Evolutionary conservation across 2,329 filamentous ascomycete species (phyloP).

Genomic region (Cryphonectria naterciae): DNA sequence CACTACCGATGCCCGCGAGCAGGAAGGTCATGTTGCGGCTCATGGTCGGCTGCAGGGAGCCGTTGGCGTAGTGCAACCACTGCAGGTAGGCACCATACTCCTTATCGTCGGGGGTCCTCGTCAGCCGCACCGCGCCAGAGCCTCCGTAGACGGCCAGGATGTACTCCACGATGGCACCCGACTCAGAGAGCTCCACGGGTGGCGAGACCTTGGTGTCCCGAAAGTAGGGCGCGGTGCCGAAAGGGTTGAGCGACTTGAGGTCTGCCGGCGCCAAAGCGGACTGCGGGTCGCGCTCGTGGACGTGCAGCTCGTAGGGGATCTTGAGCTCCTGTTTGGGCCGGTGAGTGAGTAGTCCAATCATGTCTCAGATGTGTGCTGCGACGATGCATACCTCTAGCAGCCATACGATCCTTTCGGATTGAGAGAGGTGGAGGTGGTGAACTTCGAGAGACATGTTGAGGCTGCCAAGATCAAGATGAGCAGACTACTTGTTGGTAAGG

Average conservation of each 20-base stretch:
- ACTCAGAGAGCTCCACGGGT: constrained; percentile 54
- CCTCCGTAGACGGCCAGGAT: constrained; percentile 47
- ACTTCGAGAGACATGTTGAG: constrained; percentile 41
- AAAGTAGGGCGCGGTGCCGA: constrained; percentile 64
- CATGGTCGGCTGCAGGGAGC: constrained; percentile 30
- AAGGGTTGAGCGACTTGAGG: constrained; percentile 50
- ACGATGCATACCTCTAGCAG: constrained; percentile 55
- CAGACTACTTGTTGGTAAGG: not conserved
- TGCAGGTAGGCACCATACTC: constrained; percentile 65
- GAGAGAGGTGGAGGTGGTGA: constrained; percentile 60
- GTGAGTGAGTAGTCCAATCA: not conserved
- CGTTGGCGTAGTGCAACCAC: constrained; percentile 65
- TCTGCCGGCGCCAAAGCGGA: constrained; percentile 38
- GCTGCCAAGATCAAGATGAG: not conserved
- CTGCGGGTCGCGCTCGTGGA: constrained; percentile 39
- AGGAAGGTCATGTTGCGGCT: constrained; percentile 40
- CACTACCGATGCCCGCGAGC: constrained; percentile 39
- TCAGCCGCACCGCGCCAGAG: constrained; percentile 14
- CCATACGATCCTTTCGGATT: constrained; percentile 68
- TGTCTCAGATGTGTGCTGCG: not conserved
- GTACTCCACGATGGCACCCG: constrained; percentile 64
- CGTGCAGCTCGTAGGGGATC: constrained; percentile 50
- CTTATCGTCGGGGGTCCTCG: constrained; percentile 52
- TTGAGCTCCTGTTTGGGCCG: constrained; percentile 50
- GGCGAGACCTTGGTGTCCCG: constrained; percentile 54